phyloP scores from a whole-genome alignment of 176 grass and related monocot species.

The Juncus effusus region DNA sequence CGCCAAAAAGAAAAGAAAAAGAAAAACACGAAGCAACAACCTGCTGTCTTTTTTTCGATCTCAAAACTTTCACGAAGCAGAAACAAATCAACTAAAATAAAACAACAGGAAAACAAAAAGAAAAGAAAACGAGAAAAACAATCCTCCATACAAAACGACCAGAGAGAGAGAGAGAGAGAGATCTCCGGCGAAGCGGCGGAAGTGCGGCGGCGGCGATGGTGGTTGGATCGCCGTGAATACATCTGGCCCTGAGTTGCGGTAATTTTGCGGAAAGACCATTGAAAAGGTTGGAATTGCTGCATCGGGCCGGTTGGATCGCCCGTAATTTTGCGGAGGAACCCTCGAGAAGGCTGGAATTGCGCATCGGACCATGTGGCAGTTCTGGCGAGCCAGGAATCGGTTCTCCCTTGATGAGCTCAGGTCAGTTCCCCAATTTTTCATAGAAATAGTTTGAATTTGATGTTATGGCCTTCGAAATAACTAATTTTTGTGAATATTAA shows the following conservation, averaged over 20 bases:
- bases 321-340: constrained; percentile 2
- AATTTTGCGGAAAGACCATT: background rate
- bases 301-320: constrained; percentile 34
- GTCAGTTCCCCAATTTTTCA: constrained; percentile 29
- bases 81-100: background rate
- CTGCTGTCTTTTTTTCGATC: background rate
- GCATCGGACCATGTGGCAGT: constrained; percentile 74
- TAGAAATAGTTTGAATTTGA: constrained; percentile 27
- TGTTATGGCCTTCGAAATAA: background rate
- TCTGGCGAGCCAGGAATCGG: constrained; percentile 85
- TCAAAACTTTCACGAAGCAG: constrained; percentile 12
- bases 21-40: constrained; percentile 22
- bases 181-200: background rate
- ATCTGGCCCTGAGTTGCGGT: background rate
- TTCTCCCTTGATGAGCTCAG: constrained; percentile 96
- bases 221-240: constrained; percentile 13
- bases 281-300: constrained; percentile 22
- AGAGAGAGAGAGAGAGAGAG: background rate
- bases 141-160: constrained; percentile 13
- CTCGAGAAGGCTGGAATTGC: constrained; percentile 10
- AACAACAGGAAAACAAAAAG: background rate
- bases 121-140: background rate
- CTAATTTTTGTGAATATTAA: background rate
- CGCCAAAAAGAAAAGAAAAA: background rate
- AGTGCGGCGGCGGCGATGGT: constrained; percentile 3